Percentiles rank a stretch among this genome's conserved stretches.
phyloP scores from a whole-genome alignment of 257 asterid genomes.

The Oldenlandia corymbosa region DNA sequence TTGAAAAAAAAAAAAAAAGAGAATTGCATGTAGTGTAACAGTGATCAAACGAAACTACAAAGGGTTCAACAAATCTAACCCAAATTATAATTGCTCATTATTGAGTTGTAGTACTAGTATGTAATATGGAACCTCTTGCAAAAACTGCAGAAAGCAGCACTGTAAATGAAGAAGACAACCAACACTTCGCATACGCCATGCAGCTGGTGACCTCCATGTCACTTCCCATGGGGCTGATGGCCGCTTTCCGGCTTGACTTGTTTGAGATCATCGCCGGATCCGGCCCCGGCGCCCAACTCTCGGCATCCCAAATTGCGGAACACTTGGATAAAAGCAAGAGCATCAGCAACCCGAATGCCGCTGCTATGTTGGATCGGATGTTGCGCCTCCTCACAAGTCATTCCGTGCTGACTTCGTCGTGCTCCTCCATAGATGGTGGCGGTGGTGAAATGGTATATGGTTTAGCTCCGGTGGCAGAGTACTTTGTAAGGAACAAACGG shows the following conservation, averaged over 20 bases:
- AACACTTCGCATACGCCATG: constrained; percentile 16
- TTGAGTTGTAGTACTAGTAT: too few species aligned
- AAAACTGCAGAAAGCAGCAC: too few species aligned
- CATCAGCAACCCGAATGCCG: constrained; percentile 5
- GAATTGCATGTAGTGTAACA: too few species aligned
- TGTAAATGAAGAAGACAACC: constrained; percentile 17
- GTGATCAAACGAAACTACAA: too few species aligned
- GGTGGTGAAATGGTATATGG: constrained; percentile 13
- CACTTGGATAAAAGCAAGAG: not conserved
- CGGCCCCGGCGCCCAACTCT: constrained; percentile 17
- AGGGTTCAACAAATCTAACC: too few species aligned
- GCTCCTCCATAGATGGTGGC: not conserved
- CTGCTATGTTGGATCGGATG: constrained; percentile 29
- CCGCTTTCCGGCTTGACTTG: constrained; percentile 23
- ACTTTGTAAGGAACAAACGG: constrained; percentile 6
- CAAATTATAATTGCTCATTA: too few species aligned
- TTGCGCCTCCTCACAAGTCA: constrained; percentile 29
- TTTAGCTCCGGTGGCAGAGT: constrained; percentile 23
- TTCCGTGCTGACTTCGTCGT: constrained; percentile 18
- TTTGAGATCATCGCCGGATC: constrained; percentile 29
- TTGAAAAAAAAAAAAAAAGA: too few species aligned
- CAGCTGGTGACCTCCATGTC: constrained; percentile 19
- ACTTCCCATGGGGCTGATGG: constrained; percentile 22
- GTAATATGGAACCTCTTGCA: too few species aligned
- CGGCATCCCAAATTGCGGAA: constrained; percentile 25